Conservation (phyloP, 306 rosid species). For the Medicago arabica region DNA sequence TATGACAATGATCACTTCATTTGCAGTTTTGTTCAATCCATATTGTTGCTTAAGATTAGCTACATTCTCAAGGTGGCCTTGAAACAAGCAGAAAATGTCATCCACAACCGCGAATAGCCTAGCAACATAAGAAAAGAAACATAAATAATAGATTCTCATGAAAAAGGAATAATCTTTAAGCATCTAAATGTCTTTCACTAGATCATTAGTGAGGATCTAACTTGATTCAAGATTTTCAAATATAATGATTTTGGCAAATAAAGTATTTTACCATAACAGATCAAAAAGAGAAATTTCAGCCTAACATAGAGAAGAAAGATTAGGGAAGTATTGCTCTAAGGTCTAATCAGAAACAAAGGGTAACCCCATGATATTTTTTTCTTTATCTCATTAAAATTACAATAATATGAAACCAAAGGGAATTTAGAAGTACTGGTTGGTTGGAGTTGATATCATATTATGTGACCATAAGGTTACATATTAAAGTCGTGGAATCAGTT, state of each 20-base stretch:
- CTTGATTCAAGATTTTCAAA: conserved; percentile 14
- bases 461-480: not conserved
- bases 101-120: conserved; percentile 98
- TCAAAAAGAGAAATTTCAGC: conserved; percentile 15
- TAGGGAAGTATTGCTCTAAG: conserved; percentile 21
- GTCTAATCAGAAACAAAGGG: conserved; percentile 5
- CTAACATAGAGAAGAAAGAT: conserved; percentile 16
- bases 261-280: conserved; percentile 1
- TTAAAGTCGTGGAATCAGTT: not conserved
- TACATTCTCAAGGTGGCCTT: conserved; percentile 89
- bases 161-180: conserved; percentile 8
- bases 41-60: conserved; percentile 93
- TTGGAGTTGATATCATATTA: not conserved
- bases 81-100: conserved; percentile 95
- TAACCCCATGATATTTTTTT: not conserved
- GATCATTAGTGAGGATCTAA: conserved; percentile 2
- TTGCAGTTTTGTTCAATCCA: conserved; percentile 88
- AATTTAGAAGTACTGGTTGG: not conserved
- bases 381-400: not conserved
- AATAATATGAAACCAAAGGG: not conserved
- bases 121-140: conserved; percentile 20
- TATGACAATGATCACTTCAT: conserved; percentile 80
- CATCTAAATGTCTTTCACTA: conserved; percentile 24
- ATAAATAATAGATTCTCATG: conserved; percentile 13
- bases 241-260: not conserved